Percentiles rank a stretch among this genome's conserved stretches.
Conservation (phyloP, 2,329 filamentous ascomycete genomes). For the Penicillium sp. region DNA sequence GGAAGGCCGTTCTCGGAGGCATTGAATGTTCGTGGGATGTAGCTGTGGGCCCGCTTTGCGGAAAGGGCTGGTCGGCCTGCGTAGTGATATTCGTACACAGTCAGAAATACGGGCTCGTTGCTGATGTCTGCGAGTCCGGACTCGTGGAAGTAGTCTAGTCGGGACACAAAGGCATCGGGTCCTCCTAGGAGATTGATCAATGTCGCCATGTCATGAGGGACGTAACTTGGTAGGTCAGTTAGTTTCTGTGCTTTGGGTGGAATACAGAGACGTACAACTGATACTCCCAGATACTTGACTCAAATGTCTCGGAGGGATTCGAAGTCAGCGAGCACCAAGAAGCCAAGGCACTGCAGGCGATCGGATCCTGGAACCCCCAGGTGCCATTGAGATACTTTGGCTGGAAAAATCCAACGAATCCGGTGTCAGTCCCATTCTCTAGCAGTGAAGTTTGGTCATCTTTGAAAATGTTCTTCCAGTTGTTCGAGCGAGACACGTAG, state of each 20-base stretch:
- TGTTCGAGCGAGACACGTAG: conserved; percentile 58
- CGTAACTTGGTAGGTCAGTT: conserved; percentile 50
- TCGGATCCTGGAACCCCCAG: conserved; percentile 64
- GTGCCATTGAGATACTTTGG: conserved; percentile 66
- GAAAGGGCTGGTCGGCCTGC: conserved; percentile 60
- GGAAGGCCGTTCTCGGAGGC: conserved; percentile 57
- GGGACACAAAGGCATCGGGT: conserved; percentile 54
- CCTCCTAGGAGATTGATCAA: conserved; percentile 63
- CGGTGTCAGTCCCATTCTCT: conserved; percentile 57
- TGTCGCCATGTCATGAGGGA: conserved; percentile 48
- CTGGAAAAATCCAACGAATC: conserved; percentile 69
- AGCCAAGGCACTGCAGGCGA: conserved; percentile 35
- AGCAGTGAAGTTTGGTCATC: conserved; percentile 56
- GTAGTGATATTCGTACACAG: conserved; percentile 69
- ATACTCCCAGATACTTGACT: conserved; percentile 35
- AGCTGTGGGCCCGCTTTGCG: conserved; percentile 57
- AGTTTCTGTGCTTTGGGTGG: conserved; percentile 47
- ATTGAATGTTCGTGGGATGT: conserved; percentile 64
- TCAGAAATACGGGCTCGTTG: conserved; percentile 64
- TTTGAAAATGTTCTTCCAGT: conserved; percentile 68
- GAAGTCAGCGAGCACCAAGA: conserved; percentile 32
- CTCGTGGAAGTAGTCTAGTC: conserved; percentile 65
- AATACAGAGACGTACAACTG: conserved; percentile 54
- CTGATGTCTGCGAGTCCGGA: conserved; percentile 63
- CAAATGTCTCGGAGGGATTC: conserved; percentile 31